Evolutionary conservation across 1,284 basidiomycete species (phyloP).

Genomic region (Cryptococcus wingfieldii): DNA sequence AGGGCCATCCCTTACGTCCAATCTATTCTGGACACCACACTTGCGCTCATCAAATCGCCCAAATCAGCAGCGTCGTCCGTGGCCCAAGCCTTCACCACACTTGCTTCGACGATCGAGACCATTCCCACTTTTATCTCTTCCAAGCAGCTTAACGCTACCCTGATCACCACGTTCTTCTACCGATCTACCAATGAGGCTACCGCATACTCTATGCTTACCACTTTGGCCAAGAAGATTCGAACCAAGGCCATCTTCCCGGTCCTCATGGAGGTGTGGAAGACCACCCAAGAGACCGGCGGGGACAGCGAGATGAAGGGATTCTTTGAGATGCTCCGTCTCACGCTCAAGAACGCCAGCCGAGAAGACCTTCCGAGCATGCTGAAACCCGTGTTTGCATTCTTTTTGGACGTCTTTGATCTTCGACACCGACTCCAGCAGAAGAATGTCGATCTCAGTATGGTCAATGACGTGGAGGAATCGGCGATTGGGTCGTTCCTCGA

Average conservation of each 20-base stretch:
- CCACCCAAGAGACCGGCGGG: slow-evolving; percentile 28
- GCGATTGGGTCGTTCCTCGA: slow-evolving; percentile 72
- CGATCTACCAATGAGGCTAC: slow-evolving; percentile 20
- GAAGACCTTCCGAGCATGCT: slow-evolving; percentile 65
- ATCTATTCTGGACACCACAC: slow-evolving; percentile 61
- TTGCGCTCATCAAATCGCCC: slow-evolving; percentile 52
- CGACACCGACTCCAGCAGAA: slow-evolving; percentile 49
- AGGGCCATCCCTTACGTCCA: slow-evolving; percentile 78
- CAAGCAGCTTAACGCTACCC: slow-evolving; percentile 48
- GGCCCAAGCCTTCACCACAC: slow-evolving; percentile 27
- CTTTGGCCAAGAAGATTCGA: slow-evolving; percentile 64
- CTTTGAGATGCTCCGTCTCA: slow-evolving; percentile 64
- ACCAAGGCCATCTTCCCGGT: slow-evolving; percentile 64
- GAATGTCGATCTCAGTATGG: slow-evolving; percentile 47
- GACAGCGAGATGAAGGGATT: slow-evolving; percentile 50
- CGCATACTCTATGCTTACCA: slow-evolving; percentile 49
- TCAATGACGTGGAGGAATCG: slow-evolving; percentile 48
- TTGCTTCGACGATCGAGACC: slow-evolving; percentile 38
- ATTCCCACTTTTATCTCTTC: slow-evolving; percentile 49
- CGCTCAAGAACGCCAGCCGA: slow-evolving; percentile 63
- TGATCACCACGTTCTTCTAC: slow-evolving; percentile 38
- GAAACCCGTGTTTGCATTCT: slow-evolving; percentile 71
- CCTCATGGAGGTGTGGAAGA: slow-evolving; percentile 52
- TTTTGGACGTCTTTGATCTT: slow-evolving; percentile 73
- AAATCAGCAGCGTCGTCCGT: slow-evolving; percentile 14